Conservation (phyloP, 2,329 filamentous ascomycete species). For the Thermoascus crustaceus region DNA sequence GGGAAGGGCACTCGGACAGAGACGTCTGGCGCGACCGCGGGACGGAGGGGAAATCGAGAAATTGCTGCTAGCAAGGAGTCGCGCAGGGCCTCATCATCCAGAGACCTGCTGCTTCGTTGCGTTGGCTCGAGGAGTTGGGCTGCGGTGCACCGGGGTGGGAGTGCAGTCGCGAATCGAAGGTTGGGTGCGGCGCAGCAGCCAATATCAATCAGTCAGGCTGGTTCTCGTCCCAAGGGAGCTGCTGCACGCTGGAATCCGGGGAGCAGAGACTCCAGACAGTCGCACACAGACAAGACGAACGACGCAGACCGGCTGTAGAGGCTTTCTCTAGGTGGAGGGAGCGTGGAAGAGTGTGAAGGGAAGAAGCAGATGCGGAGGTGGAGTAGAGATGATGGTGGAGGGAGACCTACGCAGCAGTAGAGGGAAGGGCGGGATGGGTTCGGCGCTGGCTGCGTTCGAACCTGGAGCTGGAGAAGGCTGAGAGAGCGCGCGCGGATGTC, state of each 20-base stretch:
- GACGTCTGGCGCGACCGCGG: constrained; percentile 12
- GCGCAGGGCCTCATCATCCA: constrained; percentile 14
- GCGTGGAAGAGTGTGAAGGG: too few species aligned
- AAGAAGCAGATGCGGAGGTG: too few species aligned
- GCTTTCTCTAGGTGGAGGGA: too few species aligned
- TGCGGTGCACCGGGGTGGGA: constrained; percentile 4
- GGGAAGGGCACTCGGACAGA: constrained; percentile 3
- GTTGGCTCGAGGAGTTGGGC: constrained; percentile 2
- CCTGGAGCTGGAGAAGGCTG: not conserved
- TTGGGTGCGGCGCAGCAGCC: constrained; percentile 9
- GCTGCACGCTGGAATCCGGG: not conserved
- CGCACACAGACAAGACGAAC: not conserved
- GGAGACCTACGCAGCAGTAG: too few species aligned
- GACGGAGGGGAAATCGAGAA: constrained; percentile 7
- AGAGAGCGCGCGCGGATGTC: not conserved
- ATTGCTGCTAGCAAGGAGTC: constrained; percentile 11
- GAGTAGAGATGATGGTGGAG: too few species aligned
- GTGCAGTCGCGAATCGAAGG: constrained; percentile 11
- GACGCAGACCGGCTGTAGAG: not conserved
- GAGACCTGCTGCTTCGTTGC: constrained; percentile 4
- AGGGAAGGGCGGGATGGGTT: too few species aligned
- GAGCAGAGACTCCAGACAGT: not conserved
- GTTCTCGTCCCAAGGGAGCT: not conserved
- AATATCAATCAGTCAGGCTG: constrained; percentile 9
- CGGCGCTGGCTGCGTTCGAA: not conserved